Evolutionary conservation across 495 filamentous ascomycete genomes (phyloP).

Genomic region (Chaetomium cochliodes): DNA sequence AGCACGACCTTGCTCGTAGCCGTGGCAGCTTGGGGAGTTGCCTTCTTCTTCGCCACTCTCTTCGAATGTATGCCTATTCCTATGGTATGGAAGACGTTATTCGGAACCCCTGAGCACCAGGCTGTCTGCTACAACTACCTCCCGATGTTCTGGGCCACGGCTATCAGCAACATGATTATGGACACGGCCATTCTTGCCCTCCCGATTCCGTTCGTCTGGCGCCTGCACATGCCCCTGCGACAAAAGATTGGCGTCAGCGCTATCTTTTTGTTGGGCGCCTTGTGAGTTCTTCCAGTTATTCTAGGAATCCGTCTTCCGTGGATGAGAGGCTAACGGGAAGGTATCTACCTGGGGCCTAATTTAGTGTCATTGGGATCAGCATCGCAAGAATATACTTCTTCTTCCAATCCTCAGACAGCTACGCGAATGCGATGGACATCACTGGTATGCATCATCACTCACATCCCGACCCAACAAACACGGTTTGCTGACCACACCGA

Average conservation of each 20-base stretch:
- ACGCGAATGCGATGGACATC: background rate
- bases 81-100: background rate
- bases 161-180: background rate
- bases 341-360: background rate
- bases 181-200: background rate
- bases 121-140: background rate
- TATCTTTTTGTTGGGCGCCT: background rate
- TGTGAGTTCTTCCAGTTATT: background rate
- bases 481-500: background rate
- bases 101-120: background rate
- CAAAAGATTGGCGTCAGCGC: background rate
- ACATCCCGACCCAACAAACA: background rate
- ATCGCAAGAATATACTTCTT: background rate
- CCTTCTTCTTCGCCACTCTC: background rate
- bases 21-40: background rate
- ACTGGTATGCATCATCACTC: background rate
- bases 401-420: background rate
- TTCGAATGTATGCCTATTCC: background rate
- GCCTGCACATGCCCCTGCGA: background rate
- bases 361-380: background rate
- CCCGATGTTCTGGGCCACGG: background rate
- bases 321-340: background rate
- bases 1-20: background rate
- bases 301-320: background rate
- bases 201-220: background rate